A percentile compares a stretch with the other conserved stretches of the same genome.
Evolutionary conservation across 768 basidiomycete species (phyloP).

Genomic region (Hemileccinum impolitum): DNA sequence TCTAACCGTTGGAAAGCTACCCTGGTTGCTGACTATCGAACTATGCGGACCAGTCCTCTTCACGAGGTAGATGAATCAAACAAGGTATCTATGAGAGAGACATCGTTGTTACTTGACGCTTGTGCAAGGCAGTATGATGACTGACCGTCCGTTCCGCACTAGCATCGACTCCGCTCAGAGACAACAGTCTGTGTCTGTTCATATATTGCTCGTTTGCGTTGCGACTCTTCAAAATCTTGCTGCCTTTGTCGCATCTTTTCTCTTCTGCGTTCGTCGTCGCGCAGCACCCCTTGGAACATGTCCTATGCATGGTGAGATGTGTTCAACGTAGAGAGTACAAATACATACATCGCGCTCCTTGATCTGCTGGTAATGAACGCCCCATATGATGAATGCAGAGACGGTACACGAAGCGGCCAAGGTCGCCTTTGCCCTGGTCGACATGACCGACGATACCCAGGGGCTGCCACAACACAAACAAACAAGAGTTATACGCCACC

Average conservation of each 20-base stretch:
- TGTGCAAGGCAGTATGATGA: not conserved
- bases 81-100: not conserved
- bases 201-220: slow-evolving; percentile 61
- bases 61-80: not conserved
- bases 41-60: not conserved
- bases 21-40: not conserved
- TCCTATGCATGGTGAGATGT: slow-evolving; percentile 43
- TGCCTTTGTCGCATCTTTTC: slow-evolving; percentile 69
- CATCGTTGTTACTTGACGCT: not conserved
- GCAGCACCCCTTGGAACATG: slow-evolving; percentile 89
- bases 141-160: slow-evolving; percentile 1
- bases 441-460: slow-evolving; percentile 41
- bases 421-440: slow-evolving; percentile 69
- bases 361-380: slow-evolving; percentile 83
- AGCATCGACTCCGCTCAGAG: slow-evolving; percentile 17
- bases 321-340: not conserved
- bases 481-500: slow-evolving; percentile 31
- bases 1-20: not conserved
- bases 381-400: slow-evolving; percentile 76
- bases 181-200: slow-evolving; percentile 46
- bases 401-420: slow-evolving; percentile 62
- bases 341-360: slow-evolving; percentile 71
- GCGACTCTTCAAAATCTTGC: slow-evolving; percentile 58
- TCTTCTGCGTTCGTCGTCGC: slow-evolving; percentile 78
- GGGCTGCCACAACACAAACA: slow-evolving; percentile 35